phyloP scores from a whole-genome alignment of 768 basidiomycete species.

The Termitomyces bulborhizus region DNA sequence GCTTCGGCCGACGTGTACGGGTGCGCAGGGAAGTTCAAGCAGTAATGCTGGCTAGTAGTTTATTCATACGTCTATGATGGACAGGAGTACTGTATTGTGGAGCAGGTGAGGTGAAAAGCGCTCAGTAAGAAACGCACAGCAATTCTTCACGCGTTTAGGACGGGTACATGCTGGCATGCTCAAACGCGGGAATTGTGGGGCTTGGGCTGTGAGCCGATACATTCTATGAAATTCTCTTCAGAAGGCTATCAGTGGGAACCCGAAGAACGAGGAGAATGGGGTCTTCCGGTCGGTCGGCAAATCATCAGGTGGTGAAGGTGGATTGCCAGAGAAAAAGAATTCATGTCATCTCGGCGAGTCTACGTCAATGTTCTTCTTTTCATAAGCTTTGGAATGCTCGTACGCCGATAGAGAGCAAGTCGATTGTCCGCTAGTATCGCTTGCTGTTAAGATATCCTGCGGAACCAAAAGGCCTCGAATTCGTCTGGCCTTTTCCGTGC shows the following conservation, averaged over 20 bases:
- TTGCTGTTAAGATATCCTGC: not conserved
- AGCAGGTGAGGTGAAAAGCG: not conserved
- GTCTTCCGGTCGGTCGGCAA: not conserved
- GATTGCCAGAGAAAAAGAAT: not conserved
- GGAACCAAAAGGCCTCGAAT: not conserved
- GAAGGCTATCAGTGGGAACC: conserved; percentile 1
- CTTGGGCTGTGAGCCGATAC: not conserved
- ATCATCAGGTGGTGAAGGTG: not conserved
- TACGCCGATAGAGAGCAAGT: not conserved
- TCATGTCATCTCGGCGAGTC: not conserved
- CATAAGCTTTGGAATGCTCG: not conserved
- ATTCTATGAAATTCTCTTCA: not conserved
- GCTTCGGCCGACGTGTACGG: conserved; percentile 12
- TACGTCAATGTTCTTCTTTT: not conserved
- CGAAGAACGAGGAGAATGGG: conserved; percentile 3
- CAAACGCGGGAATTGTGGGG: not conserved
- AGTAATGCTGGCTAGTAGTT: not conserved
- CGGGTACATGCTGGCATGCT: not conserved
- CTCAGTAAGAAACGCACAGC: not conserved
- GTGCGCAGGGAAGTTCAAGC: not conserved
- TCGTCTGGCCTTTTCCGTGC: not conserved
- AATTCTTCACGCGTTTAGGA: not conserved
- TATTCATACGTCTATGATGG: not conserved
- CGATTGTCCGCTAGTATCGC: conserved; percentile 1
- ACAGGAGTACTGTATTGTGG: not conserved